These are phyloP conservation scores for Lachancea meyersii DNA, from an alignment of 805 yeast genomes.

Conservation along the genomic window DNA sequence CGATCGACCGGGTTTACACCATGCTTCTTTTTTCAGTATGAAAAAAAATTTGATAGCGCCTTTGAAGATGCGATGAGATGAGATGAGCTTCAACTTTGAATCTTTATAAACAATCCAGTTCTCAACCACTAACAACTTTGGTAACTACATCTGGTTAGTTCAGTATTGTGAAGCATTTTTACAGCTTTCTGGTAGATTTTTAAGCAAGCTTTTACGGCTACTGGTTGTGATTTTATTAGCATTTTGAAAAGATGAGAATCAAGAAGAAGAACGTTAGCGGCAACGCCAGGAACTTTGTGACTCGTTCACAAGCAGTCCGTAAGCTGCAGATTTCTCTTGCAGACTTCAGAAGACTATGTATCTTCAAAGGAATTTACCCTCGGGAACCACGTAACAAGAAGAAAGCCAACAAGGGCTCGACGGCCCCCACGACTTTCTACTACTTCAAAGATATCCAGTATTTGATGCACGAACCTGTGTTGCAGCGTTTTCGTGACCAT, in stretches of 20 bases:
- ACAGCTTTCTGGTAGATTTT: neutral
- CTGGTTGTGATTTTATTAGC: neutral
- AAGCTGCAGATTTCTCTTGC: slow-evolving; percentile 89
- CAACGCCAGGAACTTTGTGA: slow-evolving; percentile 85
- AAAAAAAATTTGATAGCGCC: slow-evolving; percentile 15
- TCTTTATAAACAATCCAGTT: too few species aligned
- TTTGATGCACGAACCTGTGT: slow-evolving; percentile 88
- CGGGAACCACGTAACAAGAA: slow-evolving; percentile 93
- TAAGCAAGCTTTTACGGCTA: neutral
- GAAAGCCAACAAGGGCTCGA: slow-evolving; percentile 97
- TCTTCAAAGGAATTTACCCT: slow-evolving; percentile 96
- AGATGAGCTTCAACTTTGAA: slow-evolving; percentile 12
- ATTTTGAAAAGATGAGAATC: slow-evolving; percentile 43
- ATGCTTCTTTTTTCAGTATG: slow-evolving; percentile 1
- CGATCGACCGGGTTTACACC: too few species aligned
- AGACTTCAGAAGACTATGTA: slow-evolving; percentile 94
- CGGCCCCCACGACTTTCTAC: slow-evolving; percentile 92
- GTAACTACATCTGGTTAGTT: too few species aligned
- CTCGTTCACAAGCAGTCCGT: slow-evolving; percentile 90
- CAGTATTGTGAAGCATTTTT: neutral
- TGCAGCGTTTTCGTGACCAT: slow-evolving; percentile 88
- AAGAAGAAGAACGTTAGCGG: slow-evolving; percentile 82
- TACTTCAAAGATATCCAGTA: slow-evolving; percentile 92
- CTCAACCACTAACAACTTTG: too few species aligned
- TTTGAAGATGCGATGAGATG: slow-evolving; percentile 19